Conservation (phyloP, 306 rosid genomes). For the Alnus glutinosa region DNA sequence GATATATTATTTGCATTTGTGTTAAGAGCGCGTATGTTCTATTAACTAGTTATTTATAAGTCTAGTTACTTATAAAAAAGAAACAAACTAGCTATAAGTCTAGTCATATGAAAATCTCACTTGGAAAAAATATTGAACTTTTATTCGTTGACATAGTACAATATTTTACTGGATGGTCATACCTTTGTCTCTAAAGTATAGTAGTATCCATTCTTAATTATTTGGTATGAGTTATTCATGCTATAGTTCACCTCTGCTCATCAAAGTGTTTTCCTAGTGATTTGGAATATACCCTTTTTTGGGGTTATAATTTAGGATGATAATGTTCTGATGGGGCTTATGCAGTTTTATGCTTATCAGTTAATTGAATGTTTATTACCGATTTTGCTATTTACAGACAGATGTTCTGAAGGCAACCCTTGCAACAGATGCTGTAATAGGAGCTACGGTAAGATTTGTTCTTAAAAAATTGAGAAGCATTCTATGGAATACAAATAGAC, state of each 20-base stretch:
- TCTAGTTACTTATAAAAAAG: too few species aligned
- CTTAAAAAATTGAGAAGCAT: conserved; percentile 14
- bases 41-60: neutral
- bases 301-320: neutral
- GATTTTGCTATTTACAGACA: conserved; percentile 47
- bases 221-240: neutral
- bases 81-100: neutral
- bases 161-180: neutral
- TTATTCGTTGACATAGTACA: neutral
- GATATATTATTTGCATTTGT: neutral
- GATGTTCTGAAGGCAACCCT: conserved; percentile 95
- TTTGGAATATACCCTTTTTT: conserved; percentile 2
- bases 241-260: conserved; percentile 4
- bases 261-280: neutral
- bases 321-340: neutral
- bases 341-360: neutral
- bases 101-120: neutral
- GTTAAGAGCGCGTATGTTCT: neutral
- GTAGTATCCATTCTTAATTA: conserved; percentile 2
- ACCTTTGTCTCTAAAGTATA: conserved; percentile 9
- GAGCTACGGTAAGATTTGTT: conserved; percentile 63
- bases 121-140: conserved; percentile 11
- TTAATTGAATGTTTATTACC: conserved; percentile 14
- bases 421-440: conserved; percentile 91
- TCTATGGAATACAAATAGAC: neutral